These are phyloP conservation scores for Leptosphaerulina australis DNA, from an alignment of 2,329 filamentous ascomycete genomes.

Conservation along the genomic window DNA sequence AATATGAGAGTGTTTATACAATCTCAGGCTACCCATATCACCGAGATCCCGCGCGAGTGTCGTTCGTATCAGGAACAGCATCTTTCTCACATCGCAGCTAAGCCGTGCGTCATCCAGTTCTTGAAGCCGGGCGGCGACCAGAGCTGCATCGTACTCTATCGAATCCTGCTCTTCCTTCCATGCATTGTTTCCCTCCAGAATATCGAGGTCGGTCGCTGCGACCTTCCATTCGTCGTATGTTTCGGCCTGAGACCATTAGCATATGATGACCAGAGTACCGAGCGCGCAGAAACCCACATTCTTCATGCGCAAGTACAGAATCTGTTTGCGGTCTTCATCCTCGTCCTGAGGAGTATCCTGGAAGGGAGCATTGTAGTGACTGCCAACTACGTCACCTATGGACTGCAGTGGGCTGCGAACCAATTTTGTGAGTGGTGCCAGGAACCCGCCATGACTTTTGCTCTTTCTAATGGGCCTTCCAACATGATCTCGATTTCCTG, in stretches of 20 bases:
- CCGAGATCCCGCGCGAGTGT: constrained; percentile 80
- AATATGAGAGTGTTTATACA: constrained; percentile 83
- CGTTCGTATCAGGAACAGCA: constrained; percentile 82
- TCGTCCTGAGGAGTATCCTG: constrained; percentile 9
- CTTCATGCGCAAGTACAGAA: constrained; percentile 68
- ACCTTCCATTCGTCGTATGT: constrained; percentile 74
- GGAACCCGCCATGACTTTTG: constrained; percentile 41
- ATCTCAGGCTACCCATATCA: constrained; percentile 79
- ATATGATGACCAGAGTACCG: constrained; percentile 32
- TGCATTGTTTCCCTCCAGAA: constrained; percentile 76
- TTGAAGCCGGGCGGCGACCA: constrained; percentile 72
- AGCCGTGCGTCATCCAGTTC: constrained; percentile 76
- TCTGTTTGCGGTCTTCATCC: constrained; percentile 56
- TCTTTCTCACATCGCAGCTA: constrained; percentile 72
- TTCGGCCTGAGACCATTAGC: constrained; percentile 61
- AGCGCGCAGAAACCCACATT: constrained; percentile 58
- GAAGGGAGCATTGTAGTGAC: constrained; percentile 24
- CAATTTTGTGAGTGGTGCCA: constrained; percentile 46
- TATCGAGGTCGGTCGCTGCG: constrained; percentile 77
- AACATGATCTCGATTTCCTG: constrained; percentile 20
- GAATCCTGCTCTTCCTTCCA: constrained; percentile 76
- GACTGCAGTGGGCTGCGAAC: constrained; percentile 43
- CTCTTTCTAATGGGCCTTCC: constrained; percentile 26
- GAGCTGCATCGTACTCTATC: constrained; percentile 72
- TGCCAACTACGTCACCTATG: constrained; percentile 21